phyloP scores from a whole-genome alignment of 2,329 filamentous ascomycete species.

The Byssochlamys sp. region DNA sequence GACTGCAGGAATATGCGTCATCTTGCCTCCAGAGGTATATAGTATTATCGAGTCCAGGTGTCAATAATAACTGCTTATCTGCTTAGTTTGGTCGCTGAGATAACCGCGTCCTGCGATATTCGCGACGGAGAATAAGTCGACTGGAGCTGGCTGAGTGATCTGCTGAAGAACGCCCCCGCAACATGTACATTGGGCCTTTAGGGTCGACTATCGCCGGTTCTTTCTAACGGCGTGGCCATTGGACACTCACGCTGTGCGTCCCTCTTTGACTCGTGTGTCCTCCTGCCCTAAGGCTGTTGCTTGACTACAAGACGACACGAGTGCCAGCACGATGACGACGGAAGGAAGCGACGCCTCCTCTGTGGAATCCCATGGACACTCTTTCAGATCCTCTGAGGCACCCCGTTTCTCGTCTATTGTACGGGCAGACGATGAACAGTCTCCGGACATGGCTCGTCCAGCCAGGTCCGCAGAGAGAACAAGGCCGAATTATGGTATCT shows the following conservation, averaged over 20 bases:
- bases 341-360: constrained; percentile 6
- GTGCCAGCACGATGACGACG: constrained; percentile 9
- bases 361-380: constrained; percentile 3
- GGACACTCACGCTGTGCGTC: background rate
- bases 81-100: background rate
- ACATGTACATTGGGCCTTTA: background rate
- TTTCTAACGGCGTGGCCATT: background rate
- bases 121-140: background rate
- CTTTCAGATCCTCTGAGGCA: constrained; percentile 1
- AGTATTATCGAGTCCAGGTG: background rate
- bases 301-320: background rate
- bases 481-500: background rate
- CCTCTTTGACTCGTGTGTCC: background rate
- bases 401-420: constrained; percentile 4
- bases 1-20: constrained; percentile 10
- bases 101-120: background rate
- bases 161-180: background rate
- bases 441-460: constrained; percentile 2
- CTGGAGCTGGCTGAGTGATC: background rate
- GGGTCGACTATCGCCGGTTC: background rate
- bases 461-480: background rate
- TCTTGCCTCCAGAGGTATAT: background rate
- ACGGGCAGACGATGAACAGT: constrained; percentile 3
- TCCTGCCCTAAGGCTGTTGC: background rate
- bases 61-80: background rate